phyloP scores from a whole-genome alignment of 805 yeast genomes.

The Candida hungchunana region DNA sequence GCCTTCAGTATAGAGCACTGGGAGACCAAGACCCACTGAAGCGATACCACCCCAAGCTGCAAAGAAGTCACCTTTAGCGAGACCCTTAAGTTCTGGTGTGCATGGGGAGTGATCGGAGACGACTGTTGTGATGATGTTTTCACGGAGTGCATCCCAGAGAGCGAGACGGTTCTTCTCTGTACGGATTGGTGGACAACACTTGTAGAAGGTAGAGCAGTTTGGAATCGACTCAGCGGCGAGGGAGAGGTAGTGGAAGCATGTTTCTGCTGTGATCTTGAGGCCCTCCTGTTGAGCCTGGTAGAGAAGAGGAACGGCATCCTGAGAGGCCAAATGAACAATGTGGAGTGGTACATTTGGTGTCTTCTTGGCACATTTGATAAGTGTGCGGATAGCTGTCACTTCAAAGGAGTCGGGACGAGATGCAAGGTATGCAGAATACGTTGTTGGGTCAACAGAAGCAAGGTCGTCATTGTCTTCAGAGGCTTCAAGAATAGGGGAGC shows the following conservation, averaged over 20 bases:
- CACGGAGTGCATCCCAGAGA: slow-evolving; percentile 74
- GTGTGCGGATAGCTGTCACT: slow-evolving; percentile 72
- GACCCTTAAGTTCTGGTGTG: slow-evolving; percentile 82
- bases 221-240: slow-evolving; percentile 75
- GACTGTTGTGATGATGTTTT: slow-evolving; percentile 69
- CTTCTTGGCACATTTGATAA: slow-evolving; percentile 56
- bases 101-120: slow-evolving; percentile 97
- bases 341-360: slow-evolving; percentile 69
- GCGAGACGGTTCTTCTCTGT: slow-evolving; percentile 62
- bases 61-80: slow-evolving; percentile 81
- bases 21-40: slow-evolving; percentile 87
- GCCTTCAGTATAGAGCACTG: slow-evolving; percentile 76
- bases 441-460: slow-evolving; percentile 27
- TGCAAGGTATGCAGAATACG: slow-evolving; percentile 34
- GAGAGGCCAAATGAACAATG: slow-evolving; percentile 86
- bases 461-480: slow-evolving; percentile 37
- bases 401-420: slow-evolving; percentile 90
- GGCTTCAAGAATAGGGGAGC: slow-evolving; percentile 41
- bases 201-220: slow-evolving; percentile 74
- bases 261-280: slow-evolving; percentile 77
- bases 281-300: slow-evolving; percentile 54
- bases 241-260: slow-evolving; percentile 89
- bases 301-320: slow-evolving; percentile 74
- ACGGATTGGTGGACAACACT: slow-evolving; percentile 95
- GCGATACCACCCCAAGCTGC: slow-evolving; percentile 97